These are phyloP conservation scores for Acacia pycnantha DNA, from an alignment of 331 rosid species.

Conservation along the genomic window DNA sequence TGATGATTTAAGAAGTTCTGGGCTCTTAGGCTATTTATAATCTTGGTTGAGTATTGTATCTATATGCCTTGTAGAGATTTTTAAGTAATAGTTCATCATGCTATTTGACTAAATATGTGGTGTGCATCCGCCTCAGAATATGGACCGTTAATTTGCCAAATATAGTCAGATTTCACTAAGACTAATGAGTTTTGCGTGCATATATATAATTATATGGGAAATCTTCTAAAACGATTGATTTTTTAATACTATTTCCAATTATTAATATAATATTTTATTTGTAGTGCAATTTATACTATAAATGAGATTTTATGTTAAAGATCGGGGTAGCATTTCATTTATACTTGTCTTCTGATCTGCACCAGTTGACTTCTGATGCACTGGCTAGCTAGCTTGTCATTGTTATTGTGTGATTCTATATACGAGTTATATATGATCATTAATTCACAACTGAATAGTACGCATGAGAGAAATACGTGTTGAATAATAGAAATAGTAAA, in stretches of 20 bases:
- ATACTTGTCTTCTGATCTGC: neutral
- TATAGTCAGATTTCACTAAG: neutral
- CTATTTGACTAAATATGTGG: neutral
- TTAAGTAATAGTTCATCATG: neutral
- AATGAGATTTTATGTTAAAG: no score
- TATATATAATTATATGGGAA: neutral
- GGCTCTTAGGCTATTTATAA: constrained; percentile 1
- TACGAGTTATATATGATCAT: neutral
- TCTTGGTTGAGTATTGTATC: neutral
- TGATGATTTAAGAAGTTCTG: neutral
- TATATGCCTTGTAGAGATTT: neutral
- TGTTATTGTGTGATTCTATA: neutral
- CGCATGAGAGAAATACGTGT: neutral
- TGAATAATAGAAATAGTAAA: neutral
- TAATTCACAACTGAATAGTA: neutral
- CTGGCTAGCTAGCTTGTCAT: neutral
- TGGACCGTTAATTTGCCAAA: neutral
- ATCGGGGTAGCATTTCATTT: no score
- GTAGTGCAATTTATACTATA: no score
- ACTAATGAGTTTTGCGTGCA: neutral
- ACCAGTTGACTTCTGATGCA: neutral
- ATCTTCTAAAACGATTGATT: neutral
- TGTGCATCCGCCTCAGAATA: neutral
- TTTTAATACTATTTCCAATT: neutral
- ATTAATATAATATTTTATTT: no score